Evolutionary conservation across 257 asterid species (phyloP).

Genomic region (Solanum corneliomulleri): DNA sequence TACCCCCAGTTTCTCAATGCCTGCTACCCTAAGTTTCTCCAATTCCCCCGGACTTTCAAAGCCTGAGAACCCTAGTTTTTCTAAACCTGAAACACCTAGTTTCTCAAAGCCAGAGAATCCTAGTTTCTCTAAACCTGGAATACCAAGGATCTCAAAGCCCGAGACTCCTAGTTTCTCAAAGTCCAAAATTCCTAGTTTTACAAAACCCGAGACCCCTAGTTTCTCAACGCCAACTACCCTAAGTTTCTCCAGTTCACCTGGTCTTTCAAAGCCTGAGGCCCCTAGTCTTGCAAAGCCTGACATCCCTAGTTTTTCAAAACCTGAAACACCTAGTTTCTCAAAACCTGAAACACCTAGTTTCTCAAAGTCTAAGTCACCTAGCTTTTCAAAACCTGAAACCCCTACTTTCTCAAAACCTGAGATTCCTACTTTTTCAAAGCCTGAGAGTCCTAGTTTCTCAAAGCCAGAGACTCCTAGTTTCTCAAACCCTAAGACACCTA

Average conservation of each 20-base stretch:
- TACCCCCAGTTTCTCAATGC: background rate
- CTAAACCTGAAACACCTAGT: too few species aligned
- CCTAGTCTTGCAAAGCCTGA: too few species aligned
- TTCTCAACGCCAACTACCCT: background rate
- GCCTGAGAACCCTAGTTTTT: background rate
- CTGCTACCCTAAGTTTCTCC: background rate
- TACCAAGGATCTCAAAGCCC: too few species aligned
- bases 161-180: too few species aligned
- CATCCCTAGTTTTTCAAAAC: background rate
- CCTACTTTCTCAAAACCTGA: background rate
- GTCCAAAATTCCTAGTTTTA: too few species aligned
- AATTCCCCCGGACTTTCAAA: background rate
- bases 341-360: too few species aligned
- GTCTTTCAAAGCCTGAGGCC: background rate
- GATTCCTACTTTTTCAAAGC: background rate
- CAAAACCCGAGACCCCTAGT: too few species aligned
- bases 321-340: background rate
- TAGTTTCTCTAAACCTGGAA: too few species aligned
- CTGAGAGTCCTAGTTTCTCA: fast-evolving
- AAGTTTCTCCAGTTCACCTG: background rate
- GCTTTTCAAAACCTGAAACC: background rate
- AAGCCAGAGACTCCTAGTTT: background rate
- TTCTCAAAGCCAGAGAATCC: too few species aligned
- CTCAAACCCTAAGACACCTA: fast-evolving
- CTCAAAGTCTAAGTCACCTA: too few species aligned